Base-by-base conservation (phyloP, 2,329 filamentous ascomycete species). In the Alternaria rosae region DNA sequence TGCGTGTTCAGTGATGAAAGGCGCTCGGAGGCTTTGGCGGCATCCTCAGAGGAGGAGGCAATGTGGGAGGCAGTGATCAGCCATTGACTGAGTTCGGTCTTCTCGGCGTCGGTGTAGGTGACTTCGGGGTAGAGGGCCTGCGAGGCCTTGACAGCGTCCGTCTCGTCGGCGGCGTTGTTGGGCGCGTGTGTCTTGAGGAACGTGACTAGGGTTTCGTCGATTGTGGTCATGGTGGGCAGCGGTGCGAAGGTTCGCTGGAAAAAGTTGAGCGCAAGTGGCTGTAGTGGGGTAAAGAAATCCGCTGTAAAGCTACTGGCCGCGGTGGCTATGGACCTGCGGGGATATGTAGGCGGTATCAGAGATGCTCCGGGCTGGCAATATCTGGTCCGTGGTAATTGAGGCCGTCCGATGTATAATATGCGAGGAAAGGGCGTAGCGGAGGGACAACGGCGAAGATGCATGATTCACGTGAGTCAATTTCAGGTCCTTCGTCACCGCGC, bases 71-170 rank as follows among this genome's bases (percentile, higher is more conserved):
- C 88, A 47, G 91, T 92, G 75, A 88, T 89, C 76, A 94, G 86
- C 94, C 94, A 97, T 84, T 95, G 91, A 81, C 91, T 89, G 79
- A 97, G 91, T 82, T 97, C 93, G 17, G 91, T 87, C 82, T 94
- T 89, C 83, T 98, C 94, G 68, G 88, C 86, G 72, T 90, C 85
- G 66, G 88, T 88, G 84, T 95, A 97, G 72, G 87, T 89, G 76
- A 87, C 86, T 66, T 86, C 82, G 67, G 87, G 84, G 82, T 93
- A 88, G 74, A 94, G 91, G 77, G 85, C 87, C 79, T 85, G 80
- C 63, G 82, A 84, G 66, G 83, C 78, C 70, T 83, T 79, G 70
- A 79, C 71, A 43, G 78, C 70, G 57, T 80, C 78, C 30, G 75
- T 71, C 65, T 79, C 74, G 53, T 69, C 61, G 60, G 71, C 71